Percentiles rank a stretch among this genome's conserved stretches.
phyloP scores from a whole-genome alignment of 192 early-diverging fungal genomes.

The Cetraspora pellucida region DNA sequence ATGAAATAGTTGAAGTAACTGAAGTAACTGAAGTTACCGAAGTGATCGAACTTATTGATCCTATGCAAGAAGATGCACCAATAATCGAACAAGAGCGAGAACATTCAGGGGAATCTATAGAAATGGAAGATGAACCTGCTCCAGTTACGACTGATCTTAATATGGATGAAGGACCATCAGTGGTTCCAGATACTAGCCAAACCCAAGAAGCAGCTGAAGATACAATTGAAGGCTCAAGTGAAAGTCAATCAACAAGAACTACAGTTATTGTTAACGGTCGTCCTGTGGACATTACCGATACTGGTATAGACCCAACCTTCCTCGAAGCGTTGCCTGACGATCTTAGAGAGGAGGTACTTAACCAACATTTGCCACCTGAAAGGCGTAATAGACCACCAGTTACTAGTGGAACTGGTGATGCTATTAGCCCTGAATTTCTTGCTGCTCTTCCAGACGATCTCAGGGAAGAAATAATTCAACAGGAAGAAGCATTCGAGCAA shows the following conservation, averaged over 20 bases:
- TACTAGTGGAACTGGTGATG: slow-evolving; percentile 39
- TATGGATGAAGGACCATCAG: not conserved
- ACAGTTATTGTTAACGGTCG: slow-evolving; percentile 79
- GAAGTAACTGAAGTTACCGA: slow-evolving; percentile 43
- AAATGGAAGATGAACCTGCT: slow-evolving; percentile 15
- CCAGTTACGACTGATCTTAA: not conserved
- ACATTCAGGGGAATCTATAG: slow-evolving; percentile 32
- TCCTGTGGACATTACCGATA: slow-evolving; percentile 86
- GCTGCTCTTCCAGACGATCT: slow-evolving; percentile 90
- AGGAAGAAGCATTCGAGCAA: slow-evolving; percentile 71
- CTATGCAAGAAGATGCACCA: slow-evolving; percentile 37
- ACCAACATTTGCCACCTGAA: slow-evolving; percentile 66
- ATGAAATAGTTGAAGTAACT: slow-evolving; percentile 39
- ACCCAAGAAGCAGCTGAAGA: slow-evolving; percentile 34
- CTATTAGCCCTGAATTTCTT: slow-evolving; percentile 83
- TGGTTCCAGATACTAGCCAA: slow-evolving; percentile 20
- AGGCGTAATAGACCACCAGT: slow-evolving; percentile 38
- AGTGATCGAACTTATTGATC: slow-evolving; percentile 34
- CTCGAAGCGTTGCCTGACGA: slow-evolving; percentile 94
- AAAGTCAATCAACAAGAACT: slow-evolving; percentile 39
- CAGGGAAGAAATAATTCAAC: slow-evolving; percentile 80
- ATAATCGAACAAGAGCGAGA: slow-evolving; percentile 36
- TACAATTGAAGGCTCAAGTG: slow-evolving; percentile 10
- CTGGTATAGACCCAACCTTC: slow-evolving; percentile 93
- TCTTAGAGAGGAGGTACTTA: slow-evolving; percentile 88